A percentile compares a stretch with the other conserved stretches of the same genome.
Conservation (phyloP, 2,329 filamentous ascomycete species). For the Fusarium sp. region DNA sequence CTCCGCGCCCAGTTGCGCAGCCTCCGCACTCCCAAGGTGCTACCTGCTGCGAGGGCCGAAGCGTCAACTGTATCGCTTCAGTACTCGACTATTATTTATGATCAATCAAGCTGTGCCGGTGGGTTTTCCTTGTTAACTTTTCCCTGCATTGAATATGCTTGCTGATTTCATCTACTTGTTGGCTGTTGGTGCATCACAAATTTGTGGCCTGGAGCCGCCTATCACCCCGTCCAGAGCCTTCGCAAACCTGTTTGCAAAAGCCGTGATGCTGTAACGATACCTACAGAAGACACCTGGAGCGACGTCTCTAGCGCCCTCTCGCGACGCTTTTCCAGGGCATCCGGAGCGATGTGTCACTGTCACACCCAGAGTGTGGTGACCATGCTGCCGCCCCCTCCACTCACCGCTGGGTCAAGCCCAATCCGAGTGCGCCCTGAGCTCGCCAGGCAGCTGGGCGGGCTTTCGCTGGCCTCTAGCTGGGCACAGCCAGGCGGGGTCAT, state of each 20-base stretch:
- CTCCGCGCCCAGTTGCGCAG: conserved; percentile 32
- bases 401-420: conserved; percentile 37
- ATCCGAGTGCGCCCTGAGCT: conserved; percentile 34
- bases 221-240: conserved; percentile 16
- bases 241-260: conserved; percentile 23
- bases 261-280: conserved; percentile 45
- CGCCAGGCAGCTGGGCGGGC: conserved; percentile 19
- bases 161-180: conserved; percentile 11
- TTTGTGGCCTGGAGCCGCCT: conserved; percentile 28
- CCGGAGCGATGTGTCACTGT: conserved; percentile 42
- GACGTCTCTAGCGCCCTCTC: conserved; percentile 34
- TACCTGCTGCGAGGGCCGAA: conserved; percentile 41
- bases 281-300: conserved; percentile 39
- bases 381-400: conserved; percentile 21
- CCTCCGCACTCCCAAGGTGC: conserved; percentile 23
- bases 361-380: conserved; percentile 32
- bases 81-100: conserved; percentile 41
- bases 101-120: background rate
- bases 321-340: conserved; percentile 40
- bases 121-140: conserved; percentile 12
- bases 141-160: background rate
- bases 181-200: conserved; percentile 25
- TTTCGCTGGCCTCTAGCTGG: conserved; percentile 22
- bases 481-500: conserved; percentile 42
- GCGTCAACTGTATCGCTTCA: conserved; percentile 31